Percentiles rank a stretch among this genome's conserved stretches.
phyloP scores from a whole-genome alignment of 495 filamentous ascomycete species.

The Podospora conica region DNA sequence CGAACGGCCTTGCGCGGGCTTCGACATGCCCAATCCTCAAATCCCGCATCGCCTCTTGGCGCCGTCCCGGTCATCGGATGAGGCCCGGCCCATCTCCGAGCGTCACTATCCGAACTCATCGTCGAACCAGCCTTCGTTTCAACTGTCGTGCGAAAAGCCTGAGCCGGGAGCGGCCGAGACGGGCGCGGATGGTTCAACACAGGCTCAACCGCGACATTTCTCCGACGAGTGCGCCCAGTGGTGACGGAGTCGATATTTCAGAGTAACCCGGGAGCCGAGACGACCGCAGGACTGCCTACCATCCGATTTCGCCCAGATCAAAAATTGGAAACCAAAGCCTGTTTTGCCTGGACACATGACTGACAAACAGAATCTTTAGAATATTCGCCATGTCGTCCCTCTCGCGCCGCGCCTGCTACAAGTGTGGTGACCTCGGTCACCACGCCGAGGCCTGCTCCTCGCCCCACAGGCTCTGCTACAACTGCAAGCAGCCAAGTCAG shows the following conservation, averaged over 20 bases:
- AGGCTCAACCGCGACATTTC: neutral
- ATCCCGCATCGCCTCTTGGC: neutral
- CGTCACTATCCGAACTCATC: neutral
- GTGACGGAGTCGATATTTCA: neutral
- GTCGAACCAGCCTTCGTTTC: neutral
- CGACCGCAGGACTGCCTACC: neutral
- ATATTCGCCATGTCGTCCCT: slow-evolving; percentile 69
- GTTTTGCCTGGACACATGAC: neutral
- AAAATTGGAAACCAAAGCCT: neutral
- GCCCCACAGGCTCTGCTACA: slow-evolving; percentile 97
- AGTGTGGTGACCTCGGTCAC: slow-evolving; percentile 99
- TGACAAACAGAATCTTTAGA: neutral
- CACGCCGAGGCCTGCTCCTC: slow-evolving; percentile 98
- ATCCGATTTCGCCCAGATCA: neutral
- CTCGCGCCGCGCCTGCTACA: slow-evolving; percentile 98
- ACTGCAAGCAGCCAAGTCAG: slow-evolving; percentile 92
- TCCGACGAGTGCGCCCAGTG: neutral
- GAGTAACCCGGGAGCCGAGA: neutral
- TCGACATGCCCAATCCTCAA: neutral
- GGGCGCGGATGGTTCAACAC: neutral
- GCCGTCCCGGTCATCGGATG: neutral
- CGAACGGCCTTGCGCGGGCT: neutral
- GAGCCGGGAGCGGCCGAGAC: neutral
- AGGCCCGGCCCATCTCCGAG: neutral
- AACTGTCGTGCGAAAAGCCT: neutral